These are phyloP conservation scores for Sclerotinia subarctica DNA, from an alignment of 2,329 filamentous ascomycete genomes.

Conservation along the genomic window DNA sequence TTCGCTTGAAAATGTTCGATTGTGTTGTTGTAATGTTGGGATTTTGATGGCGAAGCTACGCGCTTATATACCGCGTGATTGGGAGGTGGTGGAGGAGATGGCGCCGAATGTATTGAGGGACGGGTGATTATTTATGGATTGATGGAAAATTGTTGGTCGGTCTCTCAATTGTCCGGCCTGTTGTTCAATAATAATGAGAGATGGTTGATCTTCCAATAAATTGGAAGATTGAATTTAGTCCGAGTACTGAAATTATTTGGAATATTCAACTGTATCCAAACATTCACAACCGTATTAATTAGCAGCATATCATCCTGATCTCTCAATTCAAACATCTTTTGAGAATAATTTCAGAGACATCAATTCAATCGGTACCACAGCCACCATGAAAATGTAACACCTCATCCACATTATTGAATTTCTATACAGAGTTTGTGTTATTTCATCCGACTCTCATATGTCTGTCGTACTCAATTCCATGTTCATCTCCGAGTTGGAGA, in stretches of 20 bases:
- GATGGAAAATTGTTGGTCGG: no score
- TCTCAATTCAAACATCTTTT: no score
- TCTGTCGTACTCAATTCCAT: background rate
- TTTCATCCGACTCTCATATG: no score
- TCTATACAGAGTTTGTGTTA: background rate
- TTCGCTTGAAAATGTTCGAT: slow-evolving; percentile 35
- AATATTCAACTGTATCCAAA: no score
- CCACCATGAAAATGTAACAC: background rate
- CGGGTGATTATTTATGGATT: background rate
- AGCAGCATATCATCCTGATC: no score
- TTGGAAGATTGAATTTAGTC: background rate
- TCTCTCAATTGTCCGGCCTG: background rate
- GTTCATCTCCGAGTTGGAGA: background rate
- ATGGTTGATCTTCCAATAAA: background rate
- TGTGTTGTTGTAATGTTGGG: slow-evolving; percentile 37
- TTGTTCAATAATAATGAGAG: background rate
- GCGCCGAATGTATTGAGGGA: slow-evolving; percentile 25
- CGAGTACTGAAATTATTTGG: background rate
- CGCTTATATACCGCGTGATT: slow-evolving; percentile 24
- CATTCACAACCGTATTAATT: no score
- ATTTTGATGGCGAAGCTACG: slow-evolving; percentile 25
- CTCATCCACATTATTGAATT: background rate
- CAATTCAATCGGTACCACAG: background rate
- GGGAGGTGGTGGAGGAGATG: slow-evolving; percentile 26
- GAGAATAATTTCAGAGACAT: background rate